Evolutionary conservation across 2,329 filamentous ascomycete species (phyloP).

Genomic region (Alternaria sp.): DNA sequence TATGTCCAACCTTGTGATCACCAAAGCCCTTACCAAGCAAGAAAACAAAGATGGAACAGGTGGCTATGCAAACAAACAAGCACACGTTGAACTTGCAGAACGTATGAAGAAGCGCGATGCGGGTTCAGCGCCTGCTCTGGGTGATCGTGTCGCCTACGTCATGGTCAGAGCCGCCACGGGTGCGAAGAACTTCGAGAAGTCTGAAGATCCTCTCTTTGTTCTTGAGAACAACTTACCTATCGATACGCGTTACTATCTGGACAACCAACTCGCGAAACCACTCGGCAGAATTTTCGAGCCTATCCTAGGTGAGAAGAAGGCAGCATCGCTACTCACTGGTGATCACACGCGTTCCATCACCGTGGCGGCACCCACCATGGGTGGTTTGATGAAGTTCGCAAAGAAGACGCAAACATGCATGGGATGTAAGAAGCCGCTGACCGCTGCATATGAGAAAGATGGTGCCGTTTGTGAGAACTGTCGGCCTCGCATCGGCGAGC

Average conservation of each 20-base stretch:
- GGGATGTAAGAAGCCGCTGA: constrained; percentile 97
- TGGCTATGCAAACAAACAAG: constrained; percentile 85
- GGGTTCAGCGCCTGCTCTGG: constrained; percentile 89
- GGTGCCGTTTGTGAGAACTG: constrained; percentile 92
- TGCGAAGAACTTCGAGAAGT: constrained; percentile 95
- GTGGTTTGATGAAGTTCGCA: constrained; percentile 96
- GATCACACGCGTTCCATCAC: constrained; percentile 95
- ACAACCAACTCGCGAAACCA: constrained; percentile 97
- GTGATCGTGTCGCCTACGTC: constrained; percentile 97
- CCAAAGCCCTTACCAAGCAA: constrained; percentile 87
- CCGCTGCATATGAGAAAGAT: constrained; percentile 76
- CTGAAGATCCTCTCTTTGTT: constrained; percentile 96
- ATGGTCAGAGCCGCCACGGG: constrained; percentile 92
- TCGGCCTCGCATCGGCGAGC: constrained; percentile 82
- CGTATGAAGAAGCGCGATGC: constrained; percentile 98
- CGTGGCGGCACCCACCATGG: constrained; percentile 87
- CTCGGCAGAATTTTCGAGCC: constrained; percentile 96
- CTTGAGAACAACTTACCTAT: constrained; percentile 98
- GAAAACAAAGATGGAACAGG: constrained; percentile 47
- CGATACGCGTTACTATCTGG: constrained; percentile 97
- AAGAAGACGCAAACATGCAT: constrained; percentile 99
- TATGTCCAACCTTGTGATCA: constrained; percentile 99
- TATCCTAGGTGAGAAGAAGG: constrained; percentile 92
- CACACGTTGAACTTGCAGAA: constrained; percentile 92
- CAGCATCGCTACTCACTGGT: constrained; percentile 83